Conservation (phyloP, 441 rosid species). For the Isatis lusitanica region DNA sequence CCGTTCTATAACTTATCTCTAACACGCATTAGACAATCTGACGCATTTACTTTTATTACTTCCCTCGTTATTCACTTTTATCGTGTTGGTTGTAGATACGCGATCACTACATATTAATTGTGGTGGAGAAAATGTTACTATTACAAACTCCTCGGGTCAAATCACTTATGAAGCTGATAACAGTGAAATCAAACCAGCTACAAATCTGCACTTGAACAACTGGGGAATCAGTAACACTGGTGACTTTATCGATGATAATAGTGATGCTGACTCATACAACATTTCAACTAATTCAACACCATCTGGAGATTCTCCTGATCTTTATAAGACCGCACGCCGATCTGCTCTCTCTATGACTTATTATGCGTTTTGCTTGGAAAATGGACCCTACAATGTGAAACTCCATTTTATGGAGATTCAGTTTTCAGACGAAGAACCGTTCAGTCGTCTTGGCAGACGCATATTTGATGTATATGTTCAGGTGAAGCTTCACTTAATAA, state of each 20-base stretch:
- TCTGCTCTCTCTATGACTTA: slow-evolving; percentile 55
- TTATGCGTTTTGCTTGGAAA: slow-evolving; percentile 51
- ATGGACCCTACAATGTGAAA: slow-evolving; percentile 45
- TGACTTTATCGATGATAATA: slow-evolving; percentile 49
- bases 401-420: slow-evolving; percentile 63
- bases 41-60: neutral
- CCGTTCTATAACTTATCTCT: neutral
- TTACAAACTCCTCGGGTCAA: slow-evolving; percentile 37
- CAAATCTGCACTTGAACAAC: slow-evolving; percentile 31
- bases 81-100: slow-evolving; percentile 40
- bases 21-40: neutral
- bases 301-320: slow-evolving; percentile 11
- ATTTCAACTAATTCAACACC: slow-evolving; percentile 44
- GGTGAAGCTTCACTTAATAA: slow-evolving; percentile 36
- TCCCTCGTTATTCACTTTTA: no score
- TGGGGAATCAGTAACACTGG: slow-evolving; percentile 78
- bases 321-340: slow-evolving; percentile 47
- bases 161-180: slow-evolving; percentile 58
- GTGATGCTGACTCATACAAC: slow-evolving; percentile 4
- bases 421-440: slow-evolving; percentile 39
- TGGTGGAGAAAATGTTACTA: slow-evolving; percentile 47
- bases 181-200: slow-evolving; percentile 38
- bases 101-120: slow-evolving; percentile 56
- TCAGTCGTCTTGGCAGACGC: slow-evolving; percentile 44
- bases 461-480: slow-evolving; percentile 61